Evolutionary conservation across 2,329 filamentous ascomycete species (phyloP), one percentile per base, ranked within the genome.

Genomic region (Dendrostoma leiphaemia): DNA sequence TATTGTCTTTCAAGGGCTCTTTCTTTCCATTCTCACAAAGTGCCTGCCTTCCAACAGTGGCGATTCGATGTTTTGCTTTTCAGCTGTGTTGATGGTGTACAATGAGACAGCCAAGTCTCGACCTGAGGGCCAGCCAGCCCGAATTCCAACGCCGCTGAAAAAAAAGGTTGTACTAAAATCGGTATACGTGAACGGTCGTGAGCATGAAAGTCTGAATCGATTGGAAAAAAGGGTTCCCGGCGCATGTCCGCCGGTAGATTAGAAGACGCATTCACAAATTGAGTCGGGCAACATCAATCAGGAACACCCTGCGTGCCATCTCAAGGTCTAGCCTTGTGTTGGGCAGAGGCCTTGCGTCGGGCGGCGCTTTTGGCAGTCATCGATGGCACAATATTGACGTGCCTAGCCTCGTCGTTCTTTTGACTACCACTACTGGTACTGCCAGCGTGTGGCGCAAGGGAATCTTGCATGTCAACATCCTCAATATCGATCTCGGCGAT

Each of bases 401-500:
- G 78, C 59, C 81, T 82, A 41, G 68, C 64, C 43, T 82, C 79
- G 34, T 82, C 77, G 65, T 81, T 82, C 59, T 78, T 76, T 26
- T 82, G 69, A 15, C 51, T 72, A 9, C 75, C 69, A 9, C 69
- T 68, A 31, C 66, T 65, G 2, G 67, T 50, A 24, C 72, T 72
- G 37, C 69, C 72, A 24, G 75, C 65, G 56, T 71, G 70, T 52
- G 73, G 75, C 32, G 76, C 71, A 15, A 80, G 54, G 4, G 60
- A 58, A 35, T 59, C 53, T 45, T 64, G 60, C 43, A 62, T 65
- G 17, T 80, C 74, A 56, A 78, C 72, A 40, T 82, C 81, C 53
- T 84, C 83, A 19, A 84, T 73, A 26, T 78, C 79, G 53, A 86
- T 84, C 62, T 86, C 83, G 26, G 82, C 79, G 35, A 85, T 77